Conservation (phyloP, 345 rosid species). For the Firmiana major region DNA sequence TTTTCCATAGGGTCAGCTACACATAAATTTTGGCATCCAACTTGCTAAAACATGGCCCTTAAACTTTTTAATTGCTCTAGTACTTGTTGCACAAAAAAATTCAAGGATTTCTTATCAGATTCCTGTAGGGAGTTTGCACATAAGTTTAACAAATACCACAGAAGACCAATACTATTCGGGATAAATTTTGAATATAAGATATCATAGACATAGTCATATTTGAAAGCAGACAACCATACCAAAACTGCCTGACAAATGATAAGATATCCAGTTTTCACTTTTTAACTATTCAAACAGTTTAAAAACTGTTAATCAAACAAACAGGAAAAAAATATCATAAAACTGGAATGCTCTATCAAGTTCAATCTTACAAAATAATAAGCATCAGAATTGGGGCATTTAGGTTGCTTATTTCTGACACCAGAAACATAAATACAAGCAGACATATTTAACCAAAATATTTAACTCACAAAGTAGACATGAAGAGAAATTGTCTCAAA, state of each 20-base stretch:
- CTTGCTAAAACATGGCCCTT: slow-evolving; percentile 15
- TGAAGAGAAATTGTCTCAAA: neutral
- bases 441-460: neutral
- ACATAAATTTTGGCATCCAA: slow-evolving; percentile 9
- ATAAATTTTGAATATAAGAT: neutral
- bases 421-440: neutral
- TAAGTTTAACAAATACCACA: neutral
- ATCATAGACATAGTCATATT: neutral
- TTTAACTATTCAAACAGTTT: neutral
- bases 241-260: neutral
- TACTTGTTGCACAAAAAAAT: neutral
- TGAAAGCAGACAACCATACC: neutral
- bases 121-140: slow-evolving; percentile 14
- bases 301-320: neutral
- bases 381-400: neutral
- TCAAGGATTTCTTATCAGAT: neutral
- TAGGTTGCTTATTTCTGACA: neutral
- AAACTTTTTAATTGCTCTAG: slow-evolving; percentile 8
- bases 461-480: neutral
- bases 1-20: slow-evolving; percentile 25
- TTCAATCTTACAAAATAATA: neutral
- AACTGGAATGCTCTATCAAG: neutral
- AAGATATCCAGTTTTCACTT: neutral
- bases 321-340: neutral
- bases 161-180: neutral